Conservation (phyloP, 805 yeast species). For the Isabelozyma gotoi region DNA sequence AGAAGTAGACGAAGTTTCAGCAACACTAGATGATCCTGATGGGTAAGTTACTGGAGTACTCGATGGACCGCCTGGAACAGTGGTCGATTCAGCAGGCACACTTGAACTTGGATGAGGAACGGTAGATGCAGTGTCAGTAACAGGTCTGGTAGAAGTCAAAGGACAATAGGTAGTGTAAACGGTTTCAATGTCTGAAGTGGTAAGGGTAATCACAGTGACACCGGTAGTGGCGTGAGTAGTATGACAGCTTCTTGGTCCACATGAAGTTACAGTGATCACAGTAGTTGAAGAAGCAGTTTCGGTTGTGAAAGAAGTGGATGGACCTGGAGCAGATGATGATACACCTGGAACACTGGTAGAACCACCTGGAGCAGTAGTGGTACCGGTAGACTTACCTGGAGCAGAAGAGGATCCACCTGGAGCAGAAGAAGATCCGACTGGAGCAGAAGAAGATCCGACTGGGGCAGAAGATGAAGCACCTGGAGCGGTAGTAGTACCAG, state of each 20-base stretch:
- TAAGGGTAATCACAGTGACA: slow-evolving; percentile 13
- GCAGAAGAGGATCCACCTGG: neutral
- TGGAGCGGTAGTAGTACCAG: slow-evolving; percentile 1
- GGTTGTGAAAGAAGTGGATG: neutral
- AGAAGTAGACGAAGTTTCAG: neutral
- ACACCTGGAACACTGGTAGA: neutral
- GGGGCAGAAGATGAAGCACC: neutral
- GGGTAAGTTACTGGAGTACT: neutral
- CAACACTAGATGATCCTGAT: neutral
- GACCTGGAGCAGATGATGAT: slow-evolving; percentile 1
- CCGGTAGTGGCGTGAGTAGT: slow-evolving; percentile 19
- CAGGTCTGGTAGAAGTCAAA: slow-evolving; percentile 12
- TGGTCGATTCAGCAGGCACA: neutral
- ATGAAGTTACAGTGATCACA: slow-evolving; percentile 20
- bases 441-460: neutral
- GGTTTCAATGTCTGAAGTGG: slow-evolving; percentile 5
- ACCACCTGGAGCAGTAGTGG: neutral
- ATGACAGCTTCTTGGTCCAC: slow-evolving; percentile 15
- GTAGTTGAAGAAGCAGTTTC: slow-evolving; percentile 9
- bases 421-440: neutral
- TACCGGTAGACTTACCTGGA: neutral
- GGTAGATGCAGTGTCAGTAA: slow-evolving; percentile 22
- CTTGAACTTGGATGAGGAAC: too few relatives aligned
- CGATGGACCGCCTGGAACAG: neutral
- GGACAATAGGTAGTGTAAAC: slow-evolving; percentile 19